Percentiles rank a stretch among this genome's conserved stretches.
These are phyloP conservation scores for Exophiala oligosperma DNA, from an alignment of 2,329 filamentous ascomycete genomes.

Conservation along the genomic window DNA sequence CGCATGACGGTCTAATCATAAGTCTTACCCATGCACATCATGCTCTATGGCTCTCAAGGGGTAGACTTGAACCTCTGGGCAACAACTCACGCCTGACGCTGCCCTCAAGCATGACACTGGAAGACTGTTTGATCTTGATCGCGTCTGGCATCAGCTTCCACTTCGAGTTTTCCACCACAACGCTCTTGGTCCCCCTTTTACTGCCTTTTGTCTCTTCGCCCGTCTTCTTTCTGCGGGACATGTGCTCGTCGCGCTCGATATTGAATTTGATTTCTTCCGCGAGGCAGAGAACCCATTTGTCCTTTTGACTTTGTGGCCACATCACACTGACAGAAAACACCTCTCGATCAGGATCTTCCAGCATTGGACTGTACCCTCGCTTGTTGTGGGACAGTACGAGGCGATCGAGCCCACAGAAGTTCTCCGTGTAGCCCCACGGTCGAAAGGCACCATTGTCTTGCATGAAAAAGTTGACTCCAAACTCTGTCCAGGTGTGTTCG, in stretches of 20 bases:
- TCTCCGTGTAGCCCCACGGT: slow-evolving; percentile 30
- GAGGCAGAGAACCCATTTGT: slow-evolving; percentile 22
- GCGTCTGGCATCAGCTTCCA: slow-evolving; percentile 19
- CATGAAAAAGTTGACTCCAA: slow-evolving; percentile 27
- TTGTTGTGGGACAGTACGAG: slow-evolving; percentile 22
- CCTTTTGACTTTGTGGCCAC: slow-evolving; percentile 28
- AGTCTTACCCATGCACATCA: neutral
- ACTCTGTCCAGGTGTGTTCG: slow-evolving; percentile 28
- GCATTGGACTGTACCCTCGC: slow-evolving; percentile 29
- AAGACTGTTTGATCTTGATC: slow-evolving; percentile 6
- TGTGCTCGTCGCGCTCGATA: slow-evolving; percentile 15
- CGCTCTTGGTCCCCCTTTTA: slow-evolving; percentile 15
- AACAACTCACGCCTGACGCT: slow-evolving; percentile 6
- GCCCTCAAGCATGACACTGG: slow-evolving; percentile 5
- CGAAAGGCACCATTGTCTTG: slow-evolving; percentile 17
- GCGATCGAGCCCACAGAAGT: slow-evolving; percentile 30
- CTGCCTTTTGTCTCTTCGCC: slow-evolving; percentile 6
- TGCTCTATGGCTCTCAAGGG: slow-evolving; percentile 3
- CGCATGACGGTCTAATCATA: no score
- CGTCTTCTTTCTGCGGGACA: slow-evolving; percentile 8
- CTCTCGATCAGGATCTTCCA: slow-evolving; percentile 29
- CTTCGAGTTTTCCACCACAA: slow-evolving; percentile 10
- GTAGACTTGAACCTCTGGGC: slow-evolving; percentile 16
- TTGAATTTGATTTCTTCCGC: slow-evolving; percentile 10
- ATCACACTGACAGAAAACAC: slow-evolving; percentile 30